phyloP scores from a whole-genome alignment of 208 protist genomes.

The Trypanosoma rangeli region DNA sequence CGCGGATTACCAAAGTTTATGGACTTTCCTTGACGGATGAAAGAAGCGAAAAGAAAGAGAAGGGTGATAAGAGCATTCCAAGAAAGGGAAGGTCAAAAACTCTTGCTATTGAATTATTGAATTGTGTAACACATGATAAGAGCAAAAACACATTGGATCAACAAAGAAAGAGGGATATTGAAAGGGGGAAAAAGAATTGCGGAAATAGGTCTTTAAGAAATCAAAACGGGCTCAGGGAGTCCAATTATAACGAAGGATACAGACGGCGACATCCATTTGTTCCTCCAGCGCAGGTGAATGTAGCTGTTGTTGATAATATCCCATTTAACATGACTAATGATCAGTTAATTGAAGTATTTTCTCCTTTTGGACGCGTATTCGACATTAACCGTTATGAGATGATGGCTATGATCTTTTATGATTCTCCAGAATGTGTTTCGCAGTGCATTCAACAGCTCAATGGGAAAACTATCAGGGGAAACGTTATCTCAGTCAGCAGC shows the following conservation, averaged over 20 bases:
- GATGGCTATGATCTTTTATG: constrained; percentile 74
- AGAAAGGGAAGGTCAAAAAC: constrained; percentile 32
- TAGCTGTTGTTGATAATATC: constrained; percentile 80
- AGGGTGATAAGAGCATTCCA: constrained; percentile 23
- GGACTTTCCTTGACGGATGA: constrained; percentile 30
- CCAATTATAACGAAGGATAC: constrained; percentile 1
- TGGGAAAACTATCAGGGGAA: constrained; percentile 62
- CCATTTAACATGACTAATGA: constrained; percentile 83
- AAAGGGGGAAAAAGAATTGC: constrained; percentile 12
- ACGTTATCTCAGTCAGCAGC: constrained; percentile 80
- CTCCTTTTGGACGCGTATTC: constrained; percentile 65
- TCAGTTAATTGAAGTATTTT: constrained; percentile 74
- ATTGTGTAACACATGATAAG: constrained; percentile 47
- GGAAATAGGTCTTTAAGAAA: constrained; percentile 4
- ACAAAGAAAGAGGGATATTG: constrained; percentile 5
- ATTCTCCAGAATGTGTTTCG: constrained; percentile 77
- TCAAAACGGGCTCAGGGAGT: background rate
- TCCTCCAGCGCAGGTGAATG: constrained; percentile 61
- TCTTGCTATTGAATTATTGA: constrained; percentile 59
- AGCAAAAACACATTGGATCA: constrained; percentile 17
- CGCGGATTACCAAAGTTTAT: constrained; percentile 45
- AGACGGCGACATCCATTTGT: constrained; percentile 21
- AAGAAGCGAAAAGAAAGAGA: constrained; percentile 1
- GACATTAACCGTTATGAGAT: constrained; percentile 80
- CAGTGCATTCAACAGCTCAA: constrained; percentile 83